phyloP scores from a whole-genome alignment of 495 filamentous ascomycete species.

The Neurospora africana region DNA sequence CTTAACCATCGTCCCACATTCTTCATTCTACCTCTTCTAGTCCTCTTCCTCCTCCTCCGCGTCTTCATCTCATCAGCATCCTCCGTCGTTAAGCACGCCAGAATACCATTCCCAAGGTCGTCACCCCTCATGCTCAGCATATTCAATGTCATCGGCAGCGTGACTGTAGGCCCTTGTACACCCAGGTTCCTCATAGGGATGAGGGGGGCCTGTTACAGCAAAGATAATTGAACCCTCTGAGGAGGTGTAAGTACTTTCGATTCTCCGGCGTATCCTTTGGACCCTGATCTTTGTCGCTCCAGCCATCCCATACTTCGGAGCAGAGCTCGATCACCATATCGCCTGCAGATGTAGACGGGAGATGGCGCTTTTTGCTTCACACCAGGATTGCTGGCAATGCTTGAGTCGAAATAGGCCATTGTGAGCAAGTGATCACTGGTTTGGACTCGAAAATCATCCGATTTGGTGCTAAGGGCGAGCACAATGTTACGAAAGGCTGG shows the following conservation, averaged over 20 bases:
- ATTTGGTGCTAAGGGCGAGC: not conserved
- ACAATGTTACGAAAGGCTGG: not conserved
- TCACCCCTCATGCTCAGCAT: not conserved
- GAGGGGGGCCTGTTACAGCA: not conserved
- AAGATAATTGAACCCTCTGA: not conserved
- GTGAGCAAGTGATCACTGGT: not conserved
- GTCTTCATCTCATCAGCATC: constrained; percentile 9
- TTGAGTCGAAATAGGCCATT: no score
- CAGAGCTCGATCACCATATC: not conserved
- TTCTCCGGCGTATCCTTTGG: not conserved
- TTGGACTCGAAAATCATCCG: not conserved
- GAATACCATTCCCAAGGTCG: not conserved
- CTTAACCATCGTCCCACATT: not conserved
- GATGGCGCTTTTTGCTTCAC: not conserved
- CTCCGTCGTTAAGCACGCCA: not conserved
- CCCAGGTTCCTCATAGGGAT: not conserved
- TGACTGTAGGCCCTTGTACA: not conserved
- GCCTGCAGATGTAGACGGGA: not conserved
- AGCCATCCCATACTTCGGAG: not conserved
- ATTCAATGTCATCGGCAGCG: not conserved
- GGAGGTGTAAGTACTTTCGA: not conserved
- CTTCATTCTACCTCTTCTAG: not conserved
- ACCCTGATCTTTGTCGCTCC: not conserved
- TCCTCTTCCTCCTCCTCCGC: constrained; percentile 31
- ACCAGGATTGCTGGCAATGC: not conserved